Base-by-base conservation (phyloP, 2,329 filamentous ascomycete genomes). In the Penicillium nordicum region DNA sequence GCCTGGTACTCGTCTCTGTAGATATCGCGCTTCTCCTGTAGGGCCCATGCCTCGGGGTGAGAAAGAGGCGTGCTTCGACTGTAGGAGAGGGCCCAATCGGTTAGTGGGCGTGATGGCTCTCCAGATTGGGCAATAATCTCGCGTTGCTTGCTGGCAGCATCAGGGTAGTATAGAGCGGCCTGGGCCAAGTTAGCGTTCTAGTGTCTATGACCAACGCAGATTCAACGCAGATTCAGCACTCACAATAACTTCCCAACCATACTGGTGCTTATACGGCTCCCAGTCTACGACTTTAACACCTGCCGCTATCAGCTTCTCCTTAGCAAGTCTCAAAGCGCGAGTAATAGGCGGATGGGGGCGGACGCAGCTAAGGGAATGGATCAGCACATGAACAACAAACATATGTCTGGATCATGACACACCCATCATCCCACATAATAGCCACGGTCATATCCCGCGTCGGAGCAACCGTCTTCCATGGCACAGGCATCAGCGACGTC, bases 371-470 rank as follows among this genome's bases (percentile, higher is more conserved):
- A 10, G 6, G 21, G n/a, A 29, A 34, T 14, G n/a, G 29, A 37
- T 55, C 40, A 55, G 38, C 32, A 34, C 2, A 25, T n/a, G n/a
- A 5, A 21, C 21, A 7, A 2, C 5, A 14, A 1, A 36, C 5
- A 27, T 11, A 5, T 25, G 2, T 21, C 8, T 37, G 9, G 12
- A 11, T 25, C 12, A 8, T 21, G 29, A 58, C 58, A 38, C 61
- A 72, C 70, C 81, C 83, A 67, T 90, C 88, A 68, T 86, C 76
- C 80, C 82, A 85, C 71, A 89, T 77, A 32, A 89, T 80, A 5
- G 77, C 87, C 51, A 90, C 58, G 0, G 69, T 71, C 29, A 73
- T 65, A 32, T 67, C 45, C 12, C 57, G 57, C 1, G 50, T 67
- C 8, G 65, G 61, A 23, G 52, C 42, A 6, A 68, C 66, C 12